phyloP scores from a whole-genome alignment of 768 basidiomycete species.

The Suillus spraguei region DNA sequence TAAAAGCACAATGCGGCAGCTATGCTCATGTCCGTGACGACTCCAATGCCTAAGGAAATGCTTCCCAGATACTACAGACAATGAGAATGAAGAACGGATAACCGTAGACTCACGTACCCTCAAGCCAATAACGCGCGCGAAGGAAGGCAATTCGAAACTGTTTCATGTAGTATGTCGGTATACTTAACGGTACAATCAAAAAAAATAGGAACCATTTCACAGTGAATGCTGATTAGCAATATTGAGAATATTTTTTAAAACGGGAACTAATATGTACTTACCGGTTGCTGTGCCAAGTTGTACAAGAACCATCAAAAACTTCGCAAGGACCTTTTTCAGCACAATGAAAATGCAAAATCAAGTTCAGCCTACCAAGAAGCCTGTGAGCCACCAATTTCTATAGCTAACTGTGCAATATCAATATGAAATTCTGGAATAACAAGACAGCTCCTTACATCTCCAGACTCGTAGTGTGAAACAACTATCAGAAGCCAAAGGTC shows the following conservation, averaged over 20 bases:
- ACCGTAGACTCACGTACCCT: conserved; percentile 37
- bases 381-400: conserved; percentile 48
- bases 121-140: conserved; percentile 46
- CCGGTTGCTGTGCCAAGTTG: conserved; percentile 50
- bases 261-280: conserved; percentile 23
- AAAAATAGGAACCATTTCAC: conserved; percentile 40
- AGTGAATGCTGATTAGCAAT: conserved; percentile 42
- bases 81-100: not conserved
- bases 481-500: conserved; percentile 29
- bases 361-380: conserved; percentile 41
- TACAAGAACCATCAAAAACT: conserved; percentile 50
- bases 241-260: conserved; percentile 1
- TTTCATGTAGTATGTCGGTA: not conserved
- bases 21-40: conserved; percentile 52
- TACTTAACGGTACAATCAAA: not conserved
- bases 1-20: conserved; percentile 56
- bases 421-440: not conserved
- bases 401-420: conserved; percentile 50
- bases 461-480: conserved; percentile 63
- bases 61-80: conserved; percentile 45
- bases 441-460: conserved; percentile 49
- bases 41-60: conserved; percentile 50
- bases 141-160: conserved; percentile 44
- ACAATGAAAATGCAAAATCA: not conserved
- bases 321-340: conserved; percentile 9